Conservation (phyloP, 306 rosid species). For the Amphicarpaea edgeworthii region DNA sequence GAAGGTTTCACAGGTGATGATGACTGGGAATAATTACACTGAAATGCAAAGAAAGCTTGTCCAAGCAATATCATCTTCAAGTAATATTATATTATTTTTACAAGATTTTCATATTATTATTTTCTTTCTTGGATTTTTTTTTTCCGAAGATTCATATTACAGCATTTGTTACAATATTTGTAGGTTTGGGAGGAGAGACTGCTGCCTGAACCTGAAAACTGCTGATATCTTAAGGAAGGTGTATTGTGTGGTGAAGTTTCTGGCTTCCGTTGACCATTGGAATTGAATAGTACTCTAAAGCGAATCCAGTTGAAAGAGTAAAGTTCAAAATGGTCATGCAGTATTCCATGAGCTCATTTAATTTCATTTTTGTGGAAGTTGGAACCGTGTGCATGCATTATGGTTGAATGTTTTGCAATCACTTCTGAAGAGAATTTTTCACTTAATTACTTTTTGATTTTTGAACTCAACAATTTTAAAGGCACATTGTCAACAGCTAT, state of each 20-base stretch:
- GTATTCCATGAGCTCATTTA: not conserved
- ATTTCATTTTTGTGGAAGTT: conserved; percentile 7
- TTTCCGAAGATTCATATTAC: not conserved
- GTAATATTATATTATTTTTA: conserved; percentile 28
- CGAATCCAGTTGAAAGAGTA: not conserved
- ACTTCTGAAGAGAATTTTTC: not conserved
- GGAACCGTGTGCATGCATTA: conserved; percentile 16
- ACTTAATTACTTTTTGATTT: not conserved
- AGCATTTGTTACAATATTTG: not conserved
- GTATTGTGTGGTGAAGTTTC: conserved; percentile 3
- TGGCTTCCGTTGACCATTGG: not conserved
- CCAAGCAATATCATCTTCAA: conserved; percentile 46
- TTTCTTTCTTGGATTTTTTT: not conserved
- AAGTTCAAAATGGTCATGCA: conserved; percentile 18
- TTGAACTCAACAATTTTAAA: not conserved
- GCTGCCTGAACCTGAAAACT: conserved; percentile 3
- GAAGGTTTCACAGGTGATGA: conserved; percentile 50
- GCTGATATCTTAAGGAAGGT: conserved; percentile 8
- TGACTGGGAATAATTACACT: conserved; percentile 31
- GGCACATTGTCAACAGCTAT: not conserved
- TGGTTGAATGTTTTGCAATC: conserved; percentile 7
- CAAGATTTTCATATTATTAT: not conserved
- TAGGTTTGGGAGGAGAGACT: conserved; percentile 42
- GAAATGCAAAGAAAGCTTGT: conserved; percentile 60
- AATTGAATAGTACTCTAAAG: not conserved